These are phyloP conservation scores for Beauveria asiatica DNA, from an alignment of 2,329 filamentous ascomycete species.

Conservation along the genomic window DNA sequence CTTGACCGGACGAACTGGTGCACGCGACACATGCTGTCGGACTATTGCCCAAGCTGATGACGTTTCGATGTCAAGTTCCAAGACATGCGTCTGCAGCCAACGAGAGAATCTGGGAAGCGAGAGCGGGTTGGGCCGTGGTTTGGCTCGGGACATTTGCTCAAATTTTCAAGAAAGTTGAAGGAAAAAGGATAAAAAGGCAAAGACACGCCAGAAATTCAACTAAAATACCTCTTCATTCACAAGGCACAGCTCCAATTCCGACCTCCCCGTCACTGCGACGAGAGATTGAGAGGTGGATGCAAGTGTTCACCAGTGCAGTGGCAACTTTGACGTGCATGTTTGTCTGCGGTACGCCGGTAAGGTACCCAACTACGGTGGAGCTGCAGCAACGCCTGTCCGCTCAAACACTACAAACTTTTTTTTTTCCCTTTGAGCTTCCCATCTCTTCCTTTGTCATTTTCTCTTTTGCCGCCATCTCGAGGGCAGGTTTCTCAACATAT, in stretches of 20 bases:
- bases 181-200: no score
- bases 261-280: not conserved
- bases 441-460: not conserved
- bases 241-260: not conserved
- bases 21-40: not conserved
- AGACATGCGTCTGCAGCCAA: not conserved
- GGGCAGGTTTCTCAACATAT: not conserved
- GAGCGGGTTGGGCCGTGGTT: not conserved
- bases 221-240: not conserved
- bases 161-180: no score
- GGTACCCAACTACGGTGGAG: not conserved
- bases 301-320: not conserved
- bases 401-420: not conserved
- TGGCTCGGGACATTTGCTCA: not conserved
- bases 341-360: not conserved
- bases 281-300: not conserved
- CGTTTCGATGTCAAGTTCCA: not conserved
- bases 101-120: not conserved
- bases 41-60: not conserved
- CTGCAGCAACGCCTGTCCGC: not conserved
- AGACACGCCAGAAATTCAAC: no score
- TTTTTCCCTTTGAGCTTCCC: not conserved
- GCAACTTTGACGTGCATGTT: not conserved
- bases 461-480: not conserved
- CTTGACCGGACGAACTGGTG: not conserved